Percentiles rank a stretch among this genome's conserved stretches.
phyloP scores from a whole-genome alignment of 257 asterid species.

The Euphrasia confusa region DNA sequence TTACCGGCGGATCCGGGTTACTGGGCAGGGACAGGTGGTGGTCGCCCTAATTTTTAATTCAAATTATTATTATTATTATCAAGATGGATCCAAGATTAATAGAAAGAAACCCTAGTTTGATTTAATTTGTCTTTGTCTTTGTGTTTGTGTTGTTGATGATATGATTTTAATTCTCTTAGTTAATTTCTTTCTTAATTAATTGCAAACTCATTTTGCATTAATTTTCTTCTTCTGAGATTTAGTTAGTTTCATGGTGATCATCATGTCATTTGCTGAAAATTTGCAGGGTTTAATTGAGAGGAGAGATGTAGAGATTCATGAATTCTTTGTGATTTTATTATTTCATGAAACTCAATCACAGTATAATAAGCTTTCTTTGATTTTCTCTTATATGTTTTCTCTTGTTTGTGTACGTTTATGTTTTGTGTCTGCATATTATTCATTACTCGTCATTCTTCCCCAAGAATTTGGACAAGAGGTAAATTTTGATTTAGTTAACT shows the following conservation, averaged over 20 bases:
- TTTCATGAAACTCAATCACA: too few species aligned
- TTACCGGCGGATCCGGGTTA: conserved; percentile 62
- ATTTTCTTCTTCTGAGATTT: neutral
- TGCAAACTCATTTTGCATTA: conserved; percentile 24
- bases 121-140: conserved; percentile 3
- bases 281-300: conserved; percentile 18
- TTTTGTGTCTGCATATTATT: too few species aligned
- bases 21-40: conserved; percentile 46
- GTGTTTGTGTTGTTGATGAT: conserved; percentile 2
- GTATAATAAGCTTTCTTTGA: too few species aligned
- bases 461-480: neutral
- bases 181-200: neutral
- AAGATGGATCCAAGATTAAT: neutral
- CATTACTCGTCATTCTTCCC: neutral
- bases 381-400: neutral
- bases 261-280: conserved; percentile 18
- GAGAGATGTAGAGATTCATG: conserved; percentile 42
- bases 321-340: conserved; percentile 26
- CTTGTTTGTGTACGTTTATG: too few species aligned
- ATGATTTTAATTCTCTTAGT: conserved; percentile 16
- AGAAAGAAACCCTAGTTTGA: conserved; percentile 19
- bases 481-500: neutral
- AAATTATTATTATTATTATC: too few species aligned
- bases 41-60: conserved; percentile 59
- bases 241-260: conserved; percentile 28